phyloP scores from a whole-genome alignment of 192 early-diverging fungal species.

The Chytriomyces sp. region DNA sequence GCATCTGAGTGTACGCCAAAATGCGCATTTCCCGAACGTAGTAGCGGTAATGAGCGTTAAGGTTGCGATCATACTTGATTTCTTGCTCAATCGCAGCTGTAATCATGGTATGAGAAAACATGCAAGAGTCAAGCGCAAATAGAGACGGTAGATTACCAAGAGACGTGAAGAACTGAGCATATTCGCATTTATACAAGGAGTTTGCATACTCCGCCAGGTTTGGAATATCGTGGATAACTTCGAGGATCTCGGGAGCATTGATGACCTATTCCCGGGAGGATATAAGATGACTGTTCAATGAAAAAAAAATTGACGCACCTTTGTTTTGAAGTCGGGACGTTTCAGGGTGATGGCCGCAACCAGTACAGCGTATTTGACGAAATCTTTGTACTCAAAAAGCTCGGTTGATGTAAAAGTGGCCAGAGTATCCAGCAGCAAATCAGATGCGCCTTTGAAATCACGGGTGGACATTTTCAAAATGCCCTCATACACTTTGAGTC shows the following conservation, averaged over 20 bases:
- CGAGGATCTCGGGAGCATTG: slow-evolving; percentile 94
- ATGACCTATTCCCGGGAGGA: slow-evolving; percentile 64
- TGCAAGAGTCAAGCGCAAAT: background rate
- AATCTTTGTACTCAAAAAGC: slow-evolving; percentile 96
- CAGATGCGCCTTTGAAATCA: slow-evolving; percentile 92
- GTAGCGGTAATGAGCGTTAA: slow-evolving; percentile 87
- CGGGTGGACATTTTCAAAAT: slow-evolving; percentile 91
- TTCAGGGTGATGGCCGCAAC: slow-evolving; percentile 86
- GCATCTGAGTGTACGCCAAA: slow-evolving; percentile 90
- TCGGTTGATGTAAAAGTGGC: slow-evolving; percentile 96
- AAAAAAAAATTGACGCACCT: slow-evolving; percentile 58
- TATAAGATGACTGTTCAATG: background rate
- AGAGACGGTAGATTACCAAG: slow-evolving; percentile 56
- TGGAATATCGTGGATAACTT: slow-evolving; percentile 90
- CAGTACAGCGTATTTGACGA: slow-evolving; percentile 92
- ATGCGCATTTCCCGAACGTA: slow-evolving; percentile 99
- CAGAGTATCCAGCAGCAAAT: slow-evolving; percentile 91
- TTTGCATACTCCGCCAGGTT: slow-evolving; percentile 81
- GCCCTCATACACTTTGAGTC: slow-evolving; percentile 95
- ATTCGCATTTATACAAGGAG: slow-evolving; percentile 90
- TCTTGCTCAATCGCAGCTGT: slow-evolving; percentile 80
- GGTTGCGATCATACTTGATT: slow-evolving; percentile 73
- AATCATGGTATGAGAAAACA: slow-evolving; percentile 5
- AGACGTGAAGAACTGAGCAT: slow-evolving; percentile 90
- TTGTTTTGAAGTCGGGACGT: slow-evolving; percentile 93